Base-by-base conservation (phyloP, 257 asterid genomes). In the Lavandula angustifolia region DNA sequence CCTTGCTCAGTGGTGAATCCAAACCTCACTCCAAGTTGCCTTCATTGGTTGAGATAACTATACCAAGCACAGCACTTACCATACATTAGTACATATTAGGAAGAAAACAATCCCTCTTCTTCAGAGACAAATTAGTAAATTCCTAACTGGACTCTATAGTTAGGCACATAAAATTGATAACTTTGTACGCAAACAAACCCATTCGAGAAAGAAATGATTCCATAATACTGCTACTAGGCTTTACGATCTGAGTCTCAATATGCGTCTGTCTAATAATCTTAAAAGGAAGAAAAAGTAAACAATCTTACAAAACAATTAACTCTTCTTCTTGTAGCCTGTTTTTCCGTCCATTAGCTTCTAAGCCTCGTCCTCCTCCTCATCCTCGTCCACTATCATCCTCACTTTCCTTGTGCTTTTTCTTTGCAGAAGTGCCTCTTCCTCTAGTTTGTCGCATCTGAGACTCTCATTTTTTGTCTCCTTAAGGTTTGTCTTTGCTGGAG, bases 351-450 rank as follows among this genome's bases (percentile, higher is more conserved):
- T 53, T 41, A 12, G 73, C 49, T 65, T 55, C 32, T 60, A 58
- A 53, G 70, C 72, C 60, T 70, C 76, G 18, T 69, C 75, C 3
- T 58, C 87, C 47, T 2, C 18, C n/a, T n/a, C n/a, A n/a, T 4
- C 33, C 76, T 51, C 58, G 62, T 42, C 71, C 80, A 46, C 75
- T 63, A 6, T 71, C 74, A 12, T 78, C 82, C 42, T 79, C 88
- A 68, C 81, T 82, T 75, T 75, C 86, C 77, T 65, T 73, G 7
- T 61, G 69, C 71, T 86, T 75, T 67, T 82, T 79, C 79, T 81
- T 81, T 12, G 80, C 66, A 47, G 84, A 49, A 52, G 65, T 71
- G n/a, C 57, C 72, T 74, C 54, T 83, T 49, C 81, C 78, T 71
- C 75, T 62, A 34, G 83, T 38, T 80, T 55, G 80, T 73, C 78